Evolutionary conservation across 257 asterid species (phyloP), one percentile per base, ranked within the genome.

Genomic region (Solanum habrochaites): DNA sequence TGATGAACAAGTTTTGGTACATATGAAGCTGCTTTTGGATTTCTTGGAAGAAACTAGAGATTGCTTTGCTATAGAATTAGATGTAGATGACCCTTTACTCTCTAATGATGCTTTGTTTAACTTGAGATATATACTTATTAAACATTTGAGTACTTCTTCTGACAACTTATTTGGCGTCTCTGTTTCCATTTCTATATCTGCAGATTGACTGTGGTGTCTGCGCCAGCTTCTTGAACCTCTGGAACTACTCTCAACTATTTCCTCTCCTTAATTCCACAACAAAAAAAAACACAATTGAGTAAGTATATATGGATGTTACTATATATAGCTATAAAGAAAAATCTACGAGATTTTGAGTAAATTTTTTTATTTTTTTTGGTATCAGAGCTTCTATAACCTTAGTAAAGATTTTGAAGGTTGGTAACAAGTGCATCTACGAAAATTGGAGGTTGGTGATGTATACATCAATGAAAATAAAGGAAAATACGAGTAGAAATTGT

Each of bases 161-260:
- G 99, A 97, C 27, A 97, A 91, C 94, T 90, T 93, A 83, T 91
- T 97, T 9, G 98, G 97, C 83, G 91, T 92, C 32, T 88, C 90
- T 18, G 18, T 40, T 58, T 92, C 94, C 35, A 80, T 88, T 43
- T 92, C 96, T 6, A 86, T 83, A 70, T 90, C 91, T 4, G 5
- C 9, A 18, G 77, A n/a, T 81, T 82, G 91, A 83, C 52, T 87
- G 62, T 86, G 80, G 31, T 85, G 84, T 11, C 86, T 70, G 83
- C 87, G 87, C 31, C 81, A 72, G 18, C 88, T 91, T 87, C 86
- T 92, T n/a, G 94, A 86, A 77, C 86, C 20, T 87, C 95, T 92
- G 21, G 94, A 82, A 78, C 83, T 80, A 47, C 86, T 87, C 90
- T 91, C 93, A 70, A 56, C 88, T 40, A 52, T 86, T 56, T 88